Evolutionary conservation across 768 basidiomycete genomes (phyloP).

Genomic region (Tephrocybe sp.): DNA sequence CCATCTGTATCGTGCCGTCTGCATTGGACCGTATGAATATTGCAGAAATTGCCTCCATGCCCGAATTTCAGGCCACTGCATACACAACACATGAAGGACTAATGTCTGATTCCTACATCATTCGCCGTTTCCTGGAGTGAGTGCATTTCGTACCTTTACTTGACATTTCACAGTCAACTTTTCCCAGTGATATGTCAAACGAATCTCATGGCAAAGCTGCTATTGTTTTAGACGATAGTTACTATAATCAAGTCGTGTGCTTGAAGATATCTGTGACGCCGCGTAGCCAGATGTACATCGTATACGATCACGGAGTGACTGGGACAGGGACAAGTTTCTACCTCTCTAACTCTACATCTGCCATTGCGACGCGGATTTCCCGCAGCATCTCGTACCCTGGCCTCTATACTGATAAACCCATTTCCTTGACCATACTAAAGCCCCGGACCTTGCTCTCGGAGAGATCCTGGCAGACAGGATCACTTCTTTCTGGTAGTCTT

Average conservation of each 20-base stretch:
- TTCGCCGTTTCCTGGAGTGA: not conserved
- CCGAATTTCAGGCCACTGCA: not conserved
- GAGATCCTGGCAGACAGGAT: too few relatives aligned
- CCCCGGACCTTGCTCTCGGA: too few relatives aligned
- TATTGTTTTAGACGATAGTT: conserved; percentile 2
- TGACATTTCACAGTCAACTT: not conserved
- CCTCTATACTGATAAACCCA: too few relatives aligned
- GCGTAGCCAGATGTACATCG: not conserved
- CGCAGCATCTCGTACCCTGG: too few relatives aligned
- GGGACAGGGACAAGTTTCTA: too few relatives aligned
- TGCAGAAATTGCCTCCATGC: not conserved
- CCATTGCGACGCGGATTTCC: too few relatives aligned
- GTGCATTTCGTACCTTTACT: not conserved
- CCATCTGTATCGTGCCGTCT: not conserved
- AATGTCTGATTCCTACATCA: not conserved
- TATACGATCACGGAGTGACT: conserved; percentile 1
- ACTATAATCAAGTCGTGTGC: not conserved
- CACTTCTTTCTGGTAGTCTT: too few relatives aligned
- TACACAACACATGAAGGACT: not conserved
- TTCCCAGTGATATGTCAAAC: not conserved
- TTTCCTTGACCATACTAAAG: too few relatives aligned
- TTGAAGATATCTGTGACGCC: not conserved
- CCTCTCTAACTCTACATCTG: too few relatives aligned
- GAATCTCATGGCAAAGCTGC: not conserved
- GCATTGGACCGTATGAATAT: not conserved